Conservation (phyloP, 2,329 filamentous ascomycete species). For the Colletotrichum sidae region DNA sequence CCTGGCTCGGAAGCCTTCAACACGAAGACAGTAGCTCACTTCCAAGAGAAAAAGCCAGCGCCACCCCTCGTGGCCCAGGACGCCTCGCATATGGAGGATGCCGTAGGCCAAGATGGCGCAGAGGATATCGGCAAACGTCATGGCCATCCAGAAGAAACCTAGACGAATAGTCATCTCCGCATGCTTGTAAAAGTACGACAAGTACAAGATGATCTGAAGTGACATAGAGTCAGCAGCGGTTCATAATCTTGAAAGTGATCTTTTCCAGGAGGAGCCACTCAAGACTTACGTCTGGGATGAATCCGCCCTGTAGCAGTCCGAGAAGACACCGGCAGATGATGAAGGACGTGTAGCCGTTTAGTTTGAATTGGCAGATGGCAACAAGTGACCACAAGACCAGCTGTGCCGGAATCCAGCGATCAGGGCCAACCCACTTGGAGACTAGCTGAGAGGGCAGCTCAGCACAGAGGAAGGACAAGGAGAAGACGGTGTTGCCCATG, state of each 20-base stretch:
- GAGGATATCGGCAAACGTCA: conserved; percentile 53
- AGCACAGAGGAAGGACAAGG: conserved; percentile 61
- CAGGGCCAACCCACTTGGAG: conserved; percentile 59
- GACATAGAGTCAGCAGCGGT: not conserved
- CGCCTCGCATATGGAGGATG: conserved; percentile 54
- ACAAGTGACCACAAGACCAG: conserved; percentile 66
- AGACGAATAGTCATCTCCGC: conserved; percentile 53
- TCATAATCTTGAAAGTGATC: not conserved
- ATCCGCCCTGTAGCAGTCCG: conserved; percentile 52
- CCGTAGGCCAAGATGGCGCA: conserved; percentile 53
- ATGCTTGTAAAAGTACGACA: conserved; percentile 59
- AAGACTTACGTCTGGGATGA: conserved; percentile 52
- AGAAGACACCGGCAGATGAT: conserved; percentile 47
- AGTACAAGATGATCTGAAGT: conserved; percentile 50
- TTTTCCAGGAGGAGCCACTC: no score
- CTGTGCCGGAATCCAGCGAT: conserved; percentile 66
- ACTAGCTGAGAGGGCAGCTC: conserved; percentile 71
- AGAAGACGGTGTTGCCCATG: conserved; percentile 61
- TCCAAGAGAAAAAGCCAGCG: conserved; percentile 69
- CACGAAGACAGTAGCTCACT: conserved; percentile 35
- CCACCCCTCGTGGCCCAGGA: conserved; percentile 51
- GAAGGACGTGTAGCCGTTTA: conserved; percentile 46
- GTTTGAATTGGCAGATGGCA: conserved; percentile 55
- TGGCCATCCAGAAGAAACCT: conserved; percentile 55
- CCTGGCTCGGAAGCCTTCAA: conserved; percentile 37